Evolutionary conservation across 2,329 filamentous ascomycete species (phyloP).

Genomic region (Aureobasidium sp.): DNA sequence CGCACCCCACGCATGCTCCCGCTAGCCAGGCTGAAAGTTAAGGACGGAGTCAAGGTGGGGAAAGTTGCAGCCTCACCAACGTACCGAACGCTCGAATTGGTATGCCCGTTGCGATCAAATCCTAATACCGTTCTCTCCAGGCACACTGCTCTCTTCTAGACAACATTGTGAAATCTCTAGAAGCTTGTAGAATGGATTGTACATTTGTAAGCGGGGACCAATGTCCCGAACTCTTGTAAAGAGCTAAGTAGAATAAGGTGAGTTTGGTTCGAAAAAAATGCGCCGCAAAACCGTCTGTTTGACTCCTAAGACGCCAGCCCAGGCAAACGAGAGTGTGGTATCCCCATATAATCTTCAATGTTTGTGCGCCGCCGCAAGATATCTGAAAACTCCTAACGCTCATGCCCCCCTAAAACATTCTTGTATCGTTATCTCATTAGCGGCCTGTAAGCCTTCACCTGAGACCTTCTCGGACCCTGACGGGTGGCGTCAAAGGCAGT

Average conservation of each 20-base stretch:
- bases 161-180: too few species aligned
- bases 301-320: neutral
- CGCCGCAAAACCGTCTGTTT: neutral
- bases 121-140: too few species aligned
- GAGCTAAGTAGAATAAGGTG: neutral
- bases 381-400: neutral
- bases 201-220: neutral
- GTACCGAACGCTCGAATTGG: neutral
- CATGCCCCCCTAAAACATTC: neutral
- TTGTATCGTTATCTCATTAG: constrained; percentile 6
- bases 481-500: constrained; percentile 62
- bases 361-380: neutral
- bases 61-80: neutral
- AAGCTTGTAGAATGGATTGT: neutral
- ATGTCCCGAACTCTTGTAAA: neutral
- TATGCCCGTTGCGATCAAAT: neutral
- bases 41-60: neutral
- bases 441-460: neutral
- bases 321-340: constrained; percentile 9
- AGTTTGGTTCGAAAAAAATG: neutral
- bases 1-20: constrained; percentile 6
- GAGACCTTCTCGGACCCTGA: constrained; percentile 25
- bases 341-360: neutral
- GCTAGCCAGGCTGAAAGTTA: neutral
- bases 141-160: too few species aligned